Evolutionary conservation across 495 filamentous ascomycete species (phyloP).

Genomic region (Oidiodendron maius): DNA sequence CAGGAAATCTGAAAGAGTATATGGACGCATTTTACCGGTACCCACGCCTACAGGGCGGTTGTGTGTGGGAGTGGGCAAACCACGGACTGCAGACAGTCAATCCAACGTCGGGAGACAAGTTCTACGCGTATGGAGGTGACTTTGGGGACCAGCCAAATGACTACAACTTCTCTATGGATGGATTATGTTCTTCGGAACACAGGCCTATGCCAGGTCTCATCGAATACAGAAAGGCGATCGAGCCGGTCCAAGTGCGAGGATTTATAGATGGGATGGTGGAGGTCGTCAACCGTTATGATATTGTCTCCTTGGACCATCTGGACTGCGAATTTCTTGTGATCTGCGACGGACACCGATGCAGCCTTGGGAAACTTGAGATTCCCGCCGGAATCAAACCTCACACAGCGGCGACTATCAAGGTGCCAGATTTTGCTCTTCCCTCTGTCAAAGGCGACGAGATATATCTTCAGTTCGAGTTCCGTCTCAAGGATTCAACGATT

Average conservation of each 20-base stretch:
- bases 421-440: conserved; percentile 26
- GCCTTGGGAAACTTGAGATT: conserved; percentile 26
- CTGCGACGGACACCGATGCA: conserved; percentile 25
- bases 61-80: conserved; percentile 75
- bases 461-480: background rate
- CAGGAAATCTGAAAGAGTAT: conserved; percentile 62
- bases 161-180: conserved; percentile 65
- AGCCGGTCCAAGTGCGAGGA: conserved; percentile 47
- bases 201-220: conserved; percentile 51
- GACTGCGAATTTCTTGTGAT: conserved; percentile 39
- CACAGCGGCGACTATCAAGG: too few species aligned
- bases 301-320: conserved; percentile 43
- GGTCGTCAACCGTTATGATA: conserved; percentile 50
- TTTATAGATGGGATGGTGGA: conserved; percentile 21
- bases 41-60: conserved; percentile 61
- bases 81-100: conserved; percentile 51
- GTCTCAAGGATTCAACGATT: background rate
- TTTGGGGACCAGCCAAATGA: conserved; percentile 68
- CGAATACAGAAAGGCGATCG: conserved; percentile 61
- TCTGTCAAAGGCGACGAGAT: background rate
- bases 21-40: conserved; percentile 60
- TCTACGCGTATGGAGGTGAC: conserved; percentile 65
- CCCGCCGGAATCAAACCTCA: conserved; percentile 18
- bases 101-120: conserved; percentile 47
- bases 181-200: conserved; percentile 55